Evolutionary conservation across 441 rosid species (phyloP).

Genomic region (Lepidium campestre): DNA sequence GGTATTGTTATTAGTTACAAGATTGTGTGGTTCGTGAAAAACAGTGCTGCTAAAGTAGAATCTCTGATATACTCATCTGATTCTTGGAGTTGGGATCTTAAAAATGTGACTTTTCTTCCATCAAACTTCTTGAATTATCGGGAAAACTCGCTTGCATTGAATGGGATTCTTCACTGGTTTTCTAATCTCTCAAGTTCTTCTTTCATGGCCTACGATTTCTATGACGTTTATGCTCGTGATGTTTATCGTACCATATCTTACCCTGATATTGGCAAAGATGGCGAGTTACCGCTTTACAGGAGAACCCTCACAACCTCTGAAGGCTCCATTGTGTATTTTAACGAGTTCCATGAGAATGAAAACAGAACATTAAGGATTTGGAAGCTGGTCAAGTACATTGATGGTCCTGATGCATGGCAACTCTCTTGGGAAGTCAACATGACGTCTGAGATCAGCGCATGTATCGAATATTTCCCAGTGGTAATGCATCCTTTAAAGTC

Average conservation of each 20-base stretch:
- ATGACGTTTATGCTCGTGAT: background rate
- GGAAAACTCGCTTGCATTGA: slow-evolving; percentile 3
- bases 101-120: background rate
- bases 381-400: slow-evolving; percentile 4
- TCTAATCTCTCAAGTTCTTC: background rate
- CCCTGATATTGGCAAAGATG: background rate
- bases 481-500: slow-evolving; percentile 23
- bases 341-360: background rate
- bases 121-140: background rate
- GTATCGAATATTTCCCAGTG: background rate
- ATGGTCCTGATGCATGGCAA: slow-evolving; percentile 5
- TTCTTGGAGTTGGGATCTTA: background rate
- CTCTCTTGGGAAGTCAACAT: slow-evolving; percentile 4
- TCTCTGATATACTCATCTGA: slow-evolving; percentile 13
- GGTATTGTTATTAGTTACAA: slow-evolving; percentile 13
- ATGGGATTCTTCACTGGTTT: slow-evolving; percentile 20
- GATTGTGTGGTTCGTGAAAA: background rate
- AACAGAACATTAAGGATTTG: slow-evolving; percentile 6
- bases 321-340: slow-evolving; percentile 13
- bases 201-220: slow-evolving; percentile 11
- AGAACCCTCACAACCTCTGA: slow-evolving; percentile 4
- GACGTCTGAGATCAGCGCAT: background rate
- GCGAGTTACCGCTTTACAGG: background rate
- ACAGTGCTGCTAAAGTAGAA: background rate
- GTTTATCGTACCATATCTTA: background rate